Evolutionary conservation across 225 moss, liverwort and hornwort species (phyloP).

Genomic region (Pleurozium schreberi): DNA sequence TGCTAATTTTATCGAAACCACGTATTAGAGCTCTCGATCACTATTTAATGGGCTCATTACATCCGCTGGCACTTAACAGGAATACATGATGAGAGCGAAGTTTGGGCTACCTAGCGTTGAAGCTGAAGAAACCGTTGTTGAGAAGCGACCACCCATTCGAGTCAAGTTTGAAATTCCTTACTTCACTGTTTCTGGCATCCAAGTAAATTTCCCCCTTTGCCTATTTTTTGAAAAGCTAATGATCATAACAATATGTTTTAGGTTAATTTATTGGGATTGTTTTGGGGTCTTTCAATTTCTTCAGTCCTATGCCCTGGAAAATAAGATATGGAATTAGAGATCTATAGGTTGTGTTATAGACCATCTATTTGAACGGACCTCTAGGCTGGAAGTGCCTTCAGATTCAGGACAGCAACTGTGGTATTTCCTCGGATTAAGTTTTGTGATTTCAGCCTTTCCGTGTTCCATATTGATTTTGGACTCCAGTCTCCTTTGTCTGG

Average conservation of each 20-base stretch:
- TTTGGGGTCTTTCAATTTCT: not conserved
- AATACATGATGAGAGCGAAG: slow-evolving; percentile 97
- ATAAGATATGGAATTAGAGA: not conserved
- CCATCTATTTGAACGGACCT: not conserved
- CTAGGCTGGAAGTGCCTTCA: not conserved
- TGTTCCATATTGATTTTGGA: not conserved
- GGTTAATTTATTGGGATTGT: not conserved
- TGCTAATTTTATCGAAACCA: not conserved
- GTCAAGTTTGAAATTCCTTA: slow-evolving; percentile 98
- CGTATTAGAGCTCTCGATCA: not conserved
- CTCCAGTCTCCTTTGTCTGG: not conserved
- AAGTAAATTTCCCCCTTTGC: slow-evolving; percentile 19
- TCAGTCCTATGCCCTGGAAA: not conserved
- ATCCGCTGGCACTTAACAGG: slow-evolving; percentile 23
- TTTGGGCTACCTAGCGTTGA: slow-evolving; percentile 92
- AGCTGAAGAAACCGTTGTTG: slow-evolving; percentile 73
- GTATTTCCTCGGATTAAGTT: not conserved
- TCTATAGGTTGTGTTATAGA: not conserved
- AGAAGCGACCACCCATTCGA: slow-evolving; percentile 89
- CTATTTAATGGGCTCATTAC: not conserved
- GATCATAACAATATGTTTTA: not conserved
- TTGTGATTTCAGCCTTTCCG: not conserved
- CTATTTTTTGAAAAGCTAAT: not conserved
- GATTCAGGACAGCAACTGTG: not conserved
- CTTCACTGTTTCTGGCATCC: slow-evolving; percentile 96